phyloP scores from a whole-genome alignment of 352 stramenopile species.

The Globisporangium megalacanthum region DNA sequence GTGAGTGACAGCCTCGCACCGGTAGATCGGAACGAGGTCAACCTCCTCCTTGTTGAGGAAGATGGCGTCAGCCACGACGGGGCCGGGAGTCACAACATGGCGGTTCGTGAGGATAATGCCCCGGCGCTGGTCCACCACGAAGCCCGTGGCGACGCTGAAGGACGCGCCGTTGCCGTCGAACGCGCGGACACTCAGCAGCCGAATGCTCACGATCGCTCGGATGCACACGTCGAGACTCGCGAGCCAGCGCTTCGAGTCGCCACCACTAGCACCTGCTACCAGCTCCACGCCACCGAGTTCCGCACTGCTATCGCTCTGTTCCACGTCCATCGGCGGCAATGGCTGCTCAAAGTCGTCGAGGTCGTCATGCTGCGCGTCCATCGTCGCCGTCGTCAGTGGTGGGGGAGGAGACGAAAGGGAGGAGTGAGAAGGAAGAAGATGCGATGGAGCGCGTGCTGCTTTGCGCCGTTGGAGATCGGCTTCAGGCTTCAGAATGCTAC shows the following conservation, averaged over 20 bases:
- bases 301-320: slow-evolving; percentile 1
- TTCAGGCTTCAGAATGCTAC: neutral
- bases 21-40: slow-evolving; percentile 85
- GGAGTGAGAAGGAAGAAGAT: neutral
- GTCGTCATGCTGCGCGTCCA: slow-evolving; percentile 14
- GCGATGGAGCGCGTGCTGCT: neutral
- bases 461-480: neutral
- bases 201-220: slow-evolving; percentile 84
- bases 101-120: slow-evolving; percentile 91
- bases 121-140: slow-evolving; percentile 86
- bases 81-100: slow-evolving; percentile 88
- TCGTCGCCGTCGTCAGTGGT: neutral
- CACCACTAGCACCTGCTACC: slow-evolving; percentile 8
- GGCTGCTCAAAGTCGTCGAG: slow-evolving; percentile 10
- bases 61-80: slow-evolving; percentile 86
- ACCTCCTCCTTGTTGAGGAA: slow-evolving; percentile 94
- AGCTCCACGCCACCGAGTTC: slow-evolving; percentile 19
- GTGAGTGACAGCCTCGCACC: slow-evolving; percentile 15
- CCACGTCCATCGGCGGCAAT: neutral
- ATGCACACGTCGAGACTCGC: slow-evolving; percentile 63
- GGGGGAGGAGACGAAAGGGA: neutral
- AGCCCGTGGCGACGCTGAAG: slow-evolving; percentile 88
- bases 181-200: slow-evolving; percentile 75
- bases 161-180: slow-evolving; percentile 86
- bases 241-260: slow-evolving; percentile 71